Conservation (phyloP, 495 filamentous ascomycete genomes). For the Penicillium paradoxum region DNA sequence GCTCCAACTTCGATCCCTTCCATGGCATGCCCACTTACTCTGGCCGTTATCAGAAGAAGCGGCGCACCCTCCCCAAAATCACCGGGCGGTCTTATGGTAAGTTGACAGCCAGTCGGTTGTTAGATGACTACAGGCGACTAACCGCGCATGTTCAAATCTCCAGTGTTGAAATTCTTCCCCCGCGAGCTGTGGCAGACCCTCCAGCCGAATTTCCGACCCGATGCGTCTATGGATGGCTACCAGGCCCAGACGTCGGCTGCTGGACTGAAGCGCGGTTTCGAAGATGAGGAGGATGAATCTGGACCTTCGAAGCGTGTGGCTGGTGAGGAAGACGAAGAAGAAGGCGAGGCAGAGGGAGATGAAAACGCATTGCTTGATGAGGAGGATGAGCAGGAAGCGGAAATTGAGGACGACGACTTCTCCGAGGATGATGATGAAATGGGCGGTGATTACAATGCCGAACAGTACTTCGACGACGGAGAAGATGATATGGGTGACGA, state of each 20-base stretch:
- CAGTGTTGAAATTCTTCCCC: slow-evolving; percentile 55
- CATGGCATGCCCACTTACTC: slow-evolving; percentile 56
- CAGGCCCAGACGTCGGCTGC: slow-evolving; percentile 12
- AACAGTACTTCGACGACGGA: slow-evolving; percentile 61
- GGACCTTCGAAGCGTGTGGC: slow-evolving; percentile 22
- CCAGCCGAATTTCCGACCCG: slow-evolving; percentile 42
- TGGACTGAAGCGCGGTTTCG: slow-evolving; percentile 39
- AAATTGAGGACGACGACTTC: slow-evolving; percentile 54
- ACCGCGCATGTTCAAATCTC: background rate
- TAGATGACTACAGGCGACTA: background rate
- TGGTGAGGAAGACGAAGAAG: slow-evolving; percentile 36
- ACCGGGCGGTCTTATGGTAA: slow-evolving; percentile 47
- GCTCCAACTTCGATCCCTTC: slow-evolving; percentile 52
- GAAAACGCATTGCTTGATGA: slow-evolving; percentile 36
- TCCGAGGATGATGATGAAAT: slow-evolving; percentile 53
- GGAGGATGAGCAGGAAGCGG: slow-evolving; percentile 47
- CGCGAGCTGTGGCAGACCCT: slow-evolving; percentile 50
- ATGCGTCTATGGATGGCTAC: slow-evolving; percentile 32
- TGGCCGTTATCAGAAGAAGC: slow-evolving; percentile 51
- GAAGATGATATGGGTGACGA: slow-evolving; percentile 55
- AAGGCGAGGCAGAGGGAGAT: slow-evolving; percentile 28
- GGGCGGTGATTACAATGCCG: slow-evolving; percentile 59
- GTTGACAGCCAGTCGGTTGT: slow-evolving; percentile 4
- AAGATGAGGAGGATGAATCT: slow-evolving; percentile 45
- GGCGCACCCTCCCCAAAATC: slow-evolving; percentile 45